Evolutionary conservation across 306 rosid genomes (phyloP).

Genomic region (Abrus precatorius): DNA sequence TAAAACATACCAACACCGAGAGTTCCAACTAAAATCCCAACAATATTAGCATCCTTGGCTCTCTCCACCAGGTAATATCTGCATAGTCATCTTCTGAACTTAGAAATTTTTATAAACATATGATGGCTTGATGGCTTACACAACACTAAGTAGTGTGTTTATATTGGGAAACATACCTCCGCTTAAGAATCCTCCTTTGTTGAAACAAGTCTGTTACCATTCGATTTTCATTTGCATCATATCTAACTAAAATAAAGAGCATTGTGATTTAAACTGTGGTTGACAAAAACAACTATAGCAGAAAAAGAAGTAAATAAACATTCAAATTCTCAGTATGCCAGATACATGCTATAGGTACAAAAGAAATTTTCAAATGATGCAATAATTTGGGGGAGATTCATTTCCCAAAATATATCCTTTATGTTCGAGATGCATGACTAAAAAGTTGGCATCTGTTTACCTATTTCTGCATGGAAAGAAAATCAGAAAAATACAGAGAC

Average conservation of each 20-base stretch:
- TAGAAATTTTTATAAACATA: slow-evolving; percentile 11
- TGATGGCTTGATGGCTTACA: not conserved
- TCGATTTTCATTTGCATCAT: slow-evolving; percentile 70
- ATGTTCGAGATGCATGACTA: not conserved
- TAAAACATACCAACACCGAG: slow-evolving; percentile 83
- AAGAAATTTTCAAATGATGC: not conserved
- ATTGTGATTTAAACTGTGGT: slow-evolving; percentile 46
- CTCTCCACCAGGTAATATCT: slow-evolving; percentile 95
- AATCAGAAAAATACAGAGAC: slow-evolving; percentile 31
- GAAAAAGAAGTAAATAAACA: not conserved
- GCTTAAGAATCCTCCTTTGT: slow-evolving; percentile 88
- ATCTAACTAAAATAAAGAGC: slow-evolving; percentile 80
- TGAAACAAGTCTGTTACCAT: slow-evolving; percentile 75
- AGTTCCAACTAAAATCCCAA: slow-evolving; percentile 94
- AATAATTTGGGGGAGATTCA: not conserved
- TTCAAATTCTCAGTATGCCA: slow-evolving; percentile 13
- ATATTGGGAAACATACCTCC: slow-evolving; percentile 66
- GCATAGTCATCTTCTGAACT: slow-evolving; percentile 43
- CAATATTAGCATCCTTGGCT: slow-evolving; percentile 93
- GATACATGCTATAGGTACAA: not conserved
- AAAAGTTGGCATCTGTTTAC: slow-evolving; percentile 1
- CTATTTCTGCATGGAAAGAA: not conserved
- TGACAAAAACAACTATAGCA: slow-evolving; percentile 30
- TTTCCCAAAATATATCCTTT: slow-evolving; percentile 18
- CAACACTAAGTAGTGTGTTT: slow-evolving; percentile 2